Evolutionary conservation across 2,329 filamentous ascomycete species (phyloP), one percentile per base, ranked within the genome.

Genomic region (Sporothrix luriei): DNA sequence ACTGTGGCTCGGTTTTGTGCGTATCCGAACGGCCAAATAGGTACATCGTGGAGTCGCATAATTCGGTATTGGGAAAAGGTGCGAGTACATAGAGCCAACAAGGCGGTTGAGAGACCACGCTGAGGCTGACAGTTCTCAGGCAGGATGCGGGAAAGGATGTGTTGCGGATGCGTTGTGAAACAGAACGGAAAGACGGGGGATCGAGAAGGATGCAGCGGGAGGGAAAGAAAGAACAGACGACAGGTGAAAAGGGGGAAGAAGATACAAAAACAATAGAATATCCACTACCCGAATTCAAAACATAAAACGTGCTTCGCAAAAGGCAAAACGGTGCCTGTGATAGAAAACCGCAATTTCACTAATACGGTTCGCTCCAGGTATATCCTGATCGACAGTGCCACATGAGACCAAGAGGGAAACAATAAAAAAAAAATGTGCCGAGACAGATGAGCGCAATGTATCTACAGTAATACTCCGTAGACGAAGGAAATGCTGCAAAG

Each of bases 1-100:
- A 62, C 13, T 26, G 26, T 64, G 61, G 61, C 61, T 64, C 61
- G 61, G 43, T 64, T 64, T 49, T 26, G 46, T 49, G 61, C 59
- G 59, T 64, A 21, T 49, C 61, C 43, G 61, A 49, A 49, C 9
- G 21, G 43, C 14, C 61, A 64, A 33, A 49, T 48, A 33, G 14
- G 43, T 33, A 29, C n/a, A n/a, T n/a, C n/a, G n/a, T n/a, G n/a
- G 16, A 64, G 43, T 19, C 33, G 19, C 43, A 16, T 24, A 49
- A 46, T 24, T 26, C 43, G 24, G 51, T 5, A 14, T 13, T 14
- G 24, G 13, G 38, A 62, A 10, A 38, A 26, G n/a, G n/a, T n/a
- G n/a, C n/a, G n/a, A 43, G 33, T 43, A n/a, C 1, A 43, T 4
- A 1, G 33, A 43, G 55, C 55, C 55, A 61, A 24, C 55, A 6